Percentiles rank a stretch among this genome's conserved stretches.
These are phyloP conservation scores for Bacidia gigantensis DNA, from an alignment of 495 filamentous ascomycete genomes.

Conservation along the genomic window DNA sequence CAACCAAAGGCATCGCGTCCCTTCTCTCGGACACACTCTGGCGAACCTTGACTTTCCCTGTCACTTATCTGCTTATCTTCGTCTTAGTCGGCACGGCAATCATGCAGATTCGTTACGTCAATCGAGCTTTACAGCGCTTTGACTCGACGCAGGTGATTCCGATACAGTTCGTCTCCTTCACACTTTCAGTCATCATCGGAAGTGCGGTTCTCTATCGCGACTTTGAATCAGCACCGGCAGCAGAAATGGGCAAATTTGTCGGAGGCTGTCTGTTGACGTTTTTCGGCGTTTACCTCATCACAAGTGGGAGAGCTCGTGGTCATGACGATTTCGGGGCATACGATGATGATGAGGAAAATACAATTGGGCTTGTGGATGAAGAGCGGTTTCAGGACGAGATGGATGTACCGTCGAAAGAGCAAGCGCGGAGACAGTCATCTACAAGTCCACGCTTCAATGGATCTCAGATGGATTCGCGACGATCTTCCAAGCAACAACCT, in stretches of 20 bases:
- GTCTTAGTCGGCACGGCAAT: constrained; percentile 72
- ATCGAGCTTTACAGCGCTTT: constrained; percentile 86
- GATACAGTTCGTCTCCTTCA: constrained; percentile 93
- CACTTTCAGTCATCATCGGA: constrained; percentile 84
- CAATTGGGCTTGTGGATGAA: constrained; percentile 32
- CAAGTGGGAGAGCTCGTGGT: constrained; percentile 40
- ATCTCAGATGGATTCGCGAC: constrained; percentile 4
- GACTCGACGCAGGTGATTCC: constrained; percentile 96
- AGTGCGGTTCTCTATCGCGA: constrained; percentile 87
- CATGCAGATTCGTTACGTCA: constrained; percentile 92
- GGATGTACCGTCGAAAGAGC: constrained; percentile 18
- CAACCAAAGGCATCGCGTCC: constrained; percentile 92
- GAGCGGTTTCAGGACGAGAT: constrained; percentile 30
- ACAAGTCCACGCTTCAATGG: constrained; percentile 11
- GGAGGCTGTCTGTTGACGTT: constrained; percentile 86
- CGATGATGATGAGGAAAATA: constrained; percentile 33
- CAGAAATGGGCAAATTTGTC: constrained; percentile 67
- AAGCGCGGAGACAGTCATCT: constrained; percentile 13
- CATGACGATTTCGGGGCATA: constrained; percentile 33
- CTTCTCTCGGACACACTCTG: constrained; percentile 81
- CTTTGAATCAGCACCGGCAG: constrained; percentile 62
- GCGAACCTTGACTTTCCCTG: constrained; percentile 74
- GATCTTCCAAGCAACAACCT: constrained; percentile 9
- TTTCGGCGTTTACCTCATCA: constrained; percentile 87
- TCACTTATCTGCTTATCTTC: constrained; percentile 71